Evolutionary conservation across 768 basidiomycete species (phyloP), one percentile per base, ranked within the genome.

Genomic region (Cyclocybe aegerita): DNA sequence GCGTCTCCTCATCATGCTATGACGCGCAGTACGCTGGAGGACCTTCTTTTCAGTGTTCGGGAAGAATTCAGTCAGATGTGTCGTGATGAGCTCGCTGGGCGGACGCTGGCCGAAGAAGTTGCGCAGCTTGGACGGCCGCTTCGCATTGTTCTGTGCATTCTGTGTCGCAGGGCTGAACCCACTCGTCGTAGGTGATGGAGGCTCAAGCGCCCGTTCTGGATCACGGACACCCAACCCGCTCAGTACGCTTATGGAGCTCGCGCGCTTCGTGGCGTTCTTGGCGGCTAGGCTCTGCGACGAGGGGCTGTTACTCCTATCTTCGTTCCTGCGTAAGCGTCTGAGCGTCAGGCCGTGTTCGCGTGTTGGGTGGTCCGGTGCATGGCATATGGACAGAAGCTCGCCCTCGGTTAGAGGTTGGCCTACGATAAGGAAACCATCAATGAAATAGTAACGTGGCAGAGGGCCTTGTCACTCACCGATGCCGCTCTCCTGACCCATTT

Each of bases 61-160:
- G 83, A 99, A 99, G 75, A 89, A 99, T 53, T 97, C 95, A 14
- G 88, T 85, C 44, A 98, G 70, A 64, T 98, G 95, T 6, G 78
- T 96, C 17, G 95, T 91, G 73, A 98, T 98, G 55, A 98, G 83
- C 68, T 98, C 97, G 70, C 90, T 93, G 0, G 97, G 95, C 0
- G 97, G 97, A 36, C 97, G 89, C 62, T 98, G 97, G 11, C 96
- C 97, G 59, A 98, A 96, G 77, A 98, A 99, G 75, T 93, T 94
- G 68, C 90, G 90, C 41, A 94, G 66, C 62, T 92, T 94, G 15
- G 81, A 80, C 3, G 85, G 81, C 7, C 77, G 72, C 58, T 81
- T 81, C 39, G 66, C 67, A 49, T 70, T 71, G 33, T 65, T 71
- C 58, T 81, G 80, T 39, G 66, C 67, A 49, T 70, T 71, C 34